Conservation (phyloP, 1,284 basidiomycete species). For the Salmacisia buchloeana region DNA sequence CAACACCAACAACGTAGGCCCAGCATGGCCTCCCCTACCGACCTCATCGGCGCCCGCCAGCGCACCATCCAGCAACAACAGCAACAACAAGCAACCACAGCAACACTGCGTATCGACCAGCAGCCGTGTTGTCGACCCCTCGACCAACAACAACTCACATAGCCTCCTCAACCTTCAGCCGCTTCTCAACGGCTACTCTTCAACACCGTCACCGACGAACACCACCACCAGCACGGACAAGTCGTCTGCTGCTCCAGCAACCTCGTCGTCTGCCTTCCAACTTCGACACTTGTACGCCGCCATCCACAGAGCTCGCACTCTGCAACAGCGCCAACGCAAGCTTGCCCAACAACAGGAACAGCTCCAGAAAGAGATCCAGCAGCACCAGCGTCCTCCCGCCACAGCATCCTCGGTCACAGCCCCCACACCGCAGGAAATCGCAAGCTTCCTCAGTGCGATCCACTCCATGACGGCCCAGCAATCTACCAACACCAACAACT, state of each 20-base stretch:
- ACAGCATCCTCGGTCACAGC: neutral
- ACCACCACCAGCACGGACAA: neutral
- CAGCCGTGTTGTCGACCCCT: neutral
- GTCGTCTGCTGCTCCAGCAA: neutral
- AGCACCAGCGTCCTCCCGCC: neutral
- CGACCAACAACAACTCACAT: constrained; percentile 4
- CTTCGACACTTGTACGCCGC: constrained; percentile 6
- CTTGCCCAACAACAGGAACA: constrained; percentile 5
- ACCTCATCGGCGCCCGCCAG: neutral
- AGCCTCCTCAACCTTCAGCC: neutral
- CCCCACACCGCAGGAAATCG: constrained; percentile 1
- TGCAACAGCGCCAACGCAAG: neutral
- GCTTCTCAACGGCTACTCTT: neutral
- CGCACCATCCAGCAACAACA: neutral
- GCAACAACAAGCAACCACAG: neutral
- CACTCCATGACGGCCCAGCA: constrained; percentile 6
- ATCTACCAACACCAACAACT: neutral
- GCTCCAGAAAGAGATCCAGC: neutral
- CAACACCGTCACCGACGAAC: neutral
- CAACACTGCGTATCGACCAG: neutral
- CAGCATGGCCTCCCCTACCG: neutral
- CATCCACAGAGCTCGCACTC: neutral
- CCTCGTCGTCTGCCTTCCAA: neutral
- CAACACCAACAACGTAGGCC: neutral
- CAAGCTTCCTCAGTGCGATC: constrained; percentile 1